A percentile compares a stretch with the other conserved stretches of the same genome.
Conservation (phyloP, 305 asterid genomes). For the Fraxinus xanthoxyloides region DNA sequence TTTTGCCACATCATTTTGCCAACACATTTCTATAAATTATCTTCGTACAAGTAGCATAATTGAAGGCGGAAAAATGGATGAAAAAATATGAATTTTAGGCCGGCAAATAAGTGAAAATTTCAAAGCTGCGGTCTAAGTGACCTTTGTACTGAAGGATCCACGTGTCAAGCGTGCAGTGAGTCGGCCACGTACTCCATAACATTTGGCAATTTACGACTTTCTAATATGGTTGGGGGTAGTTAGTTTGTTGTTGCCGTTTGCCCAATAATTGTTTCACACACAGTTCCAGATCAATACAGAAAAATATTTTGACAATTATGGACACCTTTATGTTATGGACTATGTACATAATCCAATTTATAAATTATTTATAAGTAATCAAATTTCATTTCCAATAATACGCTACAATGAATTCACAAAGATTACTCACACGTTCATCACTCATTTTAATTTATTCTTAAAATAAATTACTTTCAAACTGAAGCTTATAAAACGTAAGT, state of each 20-base stretch:
- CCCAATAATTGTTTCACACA: not conserved
- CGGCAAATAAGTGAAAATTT: not conserved
- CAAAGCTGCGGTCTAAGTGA: not conserved
- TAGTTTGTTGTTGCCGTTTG: not conserved
- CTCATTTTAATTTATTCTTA: too few species aligned
- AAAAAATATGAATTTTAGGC: not conserved
- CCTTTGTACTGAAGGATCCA: not conserved
- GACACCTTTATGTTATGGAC: too few species aligned
- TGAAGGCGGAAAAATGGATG: not conserved
- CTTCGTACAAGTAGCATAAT: too few species aligned
- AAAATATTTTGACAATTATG: not conserved
- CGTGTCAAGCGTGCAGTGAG: not conserved
- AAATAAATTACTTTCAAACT: too few species aligned
- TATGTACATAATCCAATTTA: too few species aligned
- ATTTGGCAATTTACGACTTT: not conserved
- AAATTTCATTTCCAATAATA: too few species aligned
- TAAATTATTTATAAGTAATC: too few species aligned
- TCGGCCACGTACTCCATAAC: not conserved
- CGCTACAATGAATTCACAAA: too few species aligned
- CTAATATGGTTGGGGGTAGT: not conserved
- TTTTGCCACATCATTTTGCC: too few species aligned
- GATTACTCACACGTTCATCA: too few species aligned
- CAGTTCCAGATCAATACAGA: not conserved
- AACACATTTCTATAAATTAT: too few species aligned
- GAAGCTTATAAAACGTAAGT: not conserved